Conservation (phyloP, 306 rosid species). For the Prunus mume region DNA sequence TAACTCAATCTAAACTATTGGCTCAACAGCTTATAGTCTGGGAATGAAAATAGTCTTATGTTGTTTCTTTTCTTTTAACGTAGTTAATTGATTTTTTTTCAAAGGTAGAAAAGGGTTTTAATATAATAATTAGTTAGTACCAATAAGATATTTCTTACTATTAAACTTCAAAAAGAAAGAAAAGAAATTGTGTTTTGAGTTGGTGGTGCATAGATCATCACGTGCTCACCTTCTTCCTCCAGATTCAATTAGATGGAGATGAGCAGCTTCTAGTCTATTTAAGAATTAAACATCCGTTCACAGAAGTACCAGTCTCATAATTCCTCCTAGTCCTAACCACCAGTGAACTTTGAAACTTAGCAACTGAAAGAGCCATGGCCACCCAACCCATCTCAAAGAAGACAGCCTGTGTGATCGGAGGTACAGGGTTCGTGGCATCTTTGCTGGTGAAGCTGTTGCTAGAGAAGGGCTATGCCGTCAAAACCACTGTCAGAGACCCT, state of each 20-base stretch:
- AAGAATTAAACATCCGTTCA: not conserved
- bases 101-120: not conserved
- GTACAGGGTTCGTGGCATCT: conserved; percentile 69
- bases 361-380: conserved; percentile 34
- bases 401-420: conserved; percentile 73
- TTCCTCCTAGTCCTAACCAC: too few species aligned
- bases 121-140: too few species aligned
- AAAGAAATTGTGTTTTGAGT: not conserved
- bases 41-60: not conserved
- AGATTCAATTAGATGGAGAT: not conserved
- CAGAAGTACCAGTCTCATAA: not conserved
- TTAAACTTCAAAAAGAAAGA: not conserved
- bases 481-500: conserved; percentile 70
- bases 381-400: conserved; percentile 34
- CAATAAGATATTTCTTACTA: too few species aligned
- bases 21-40: too few species aligned
- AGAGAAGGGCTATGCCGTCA: conserved; percentile 64
- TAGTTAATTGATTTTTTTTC: too few species aligned
- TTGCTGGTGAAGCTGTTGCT: conserved; percentile 59
- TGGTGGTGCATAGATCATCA: conserved; percentile 18
- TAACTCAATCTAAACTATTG: too few species aligned
- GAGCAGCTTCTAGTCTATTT: not conserved
- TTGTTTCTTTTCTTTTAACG: not conserved
- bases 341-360: not conserved
- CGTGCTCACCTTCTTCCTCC: conserved; percentile 40